Evolutionary conservation across 164 flowering plant genomes (phyloP), one percentile per base, ranked within the genome.

Genomic region (Stephania yunnanensis): DNA sequence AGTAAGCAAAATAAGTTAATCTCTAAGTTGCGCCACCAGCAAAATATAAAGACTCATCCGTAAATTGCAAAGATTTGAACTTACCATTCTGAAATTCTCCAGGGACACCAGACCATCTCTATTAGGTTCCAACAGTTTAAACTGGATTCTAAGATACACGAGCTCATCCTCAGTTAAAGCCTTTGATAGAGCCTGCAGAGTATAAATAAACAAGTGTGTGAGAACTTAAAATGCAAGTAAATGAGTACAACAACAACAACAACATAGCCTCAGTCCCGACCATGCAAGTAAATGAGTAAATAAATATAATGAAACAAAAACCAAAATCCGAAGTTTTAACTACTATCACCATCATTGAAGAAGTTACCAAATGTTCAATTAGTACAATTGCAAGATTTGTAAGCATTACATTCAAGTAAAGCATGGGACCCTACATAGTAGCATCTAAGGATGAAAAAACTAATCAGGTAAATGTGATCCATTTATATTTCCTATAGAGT

Each of bases 181-280:
- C 85, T 90, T 96, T 69, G 99, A 88, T 10, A 94, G 88, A 78
- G 99, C 94, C 99, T 96, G 84, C 45, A 79, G 83, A 63, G 10
- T 52, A 78, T 65, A 73, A 19, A 46, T 46, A 22, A 66, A 69
- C 12, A 42, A 76, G 46, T n/a, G 5, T 50, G 9, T 74, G 53
- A 73, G 53, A 73, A 73, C 36, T 15, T n/a, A 63, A 72, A 73
- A 22, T 73, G n/a, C 46, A 68, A 58, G 17, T 5, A 20, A 64
- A 79, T 10, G n/a, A 61, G 48, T 69, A 45, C 25, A 44, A 25
- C 25, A 25, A 25, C 25, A 25, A 25, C 25, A 25, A 25, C 25
- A 25, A 25, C 0, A 25, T 25, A 25, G 25, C 25, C 25, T 25
- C 25, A 25, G 25, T 25, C 25, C 25, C 25, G 25, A 25, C 25